Percentiles rank a stretch among this genome's conserved stretches.
Evolutionary conservation across 305 asterid species (phyloP).

Genomic region (Solanum hybrid): DNA sequence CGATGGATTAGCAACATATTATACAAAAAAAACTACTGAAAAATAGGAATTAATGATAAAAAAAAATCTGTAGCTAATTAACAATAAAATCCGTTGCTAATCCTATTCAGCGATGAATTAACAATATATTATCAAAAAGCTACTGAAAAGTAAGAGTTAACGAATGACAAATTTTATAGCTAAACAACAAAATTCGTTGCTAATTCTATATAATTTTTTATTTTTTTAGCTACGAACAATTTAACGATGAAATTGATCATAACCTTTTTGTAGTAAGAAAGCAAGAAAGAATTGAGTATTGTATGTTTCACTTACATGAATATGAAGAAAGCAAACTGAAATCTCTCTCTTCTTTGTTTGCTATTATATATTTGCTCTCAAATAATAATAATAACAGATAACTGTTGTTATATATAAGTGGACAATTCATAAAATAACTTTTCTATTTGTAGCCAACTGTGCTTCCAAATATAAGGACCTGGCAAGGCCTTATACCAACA

Average conservation of each 20-base stretch:
- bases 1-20: neutral
- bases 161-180: neutral
- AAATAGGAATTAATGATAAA: neutral
- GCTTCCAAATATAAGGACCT: constrained; percentile 1
- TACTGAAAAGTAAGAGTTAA: neutral
- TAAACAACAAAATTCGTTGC: neutral
- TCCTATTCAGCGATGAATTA: neutral
- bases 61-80: neutral
- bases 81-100: neutral
- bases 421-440: neutral
- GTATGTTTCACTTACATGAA: neutral
- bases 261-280: neutral
- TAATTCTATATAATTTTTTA: neutral
- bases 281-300: neutral
- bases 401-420: neutral
- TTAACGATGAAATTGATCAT: neutral
- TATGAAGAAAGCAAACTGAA: neutral
- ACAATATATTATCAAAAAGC: neutral
- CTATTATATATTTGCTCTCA: neutral
- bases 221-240: neutral
- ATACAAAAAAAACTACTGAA: neutral
- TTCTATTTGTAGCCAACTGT: constrained; percentile 3
- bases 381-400: neutral
- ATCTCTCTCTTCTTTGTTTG: neutral
- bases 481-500: neutral